phyloP scores from a whole-genome alignment of 2,329 filamentous ascomycete species.

The Cytospora leucostoma region DNA sequence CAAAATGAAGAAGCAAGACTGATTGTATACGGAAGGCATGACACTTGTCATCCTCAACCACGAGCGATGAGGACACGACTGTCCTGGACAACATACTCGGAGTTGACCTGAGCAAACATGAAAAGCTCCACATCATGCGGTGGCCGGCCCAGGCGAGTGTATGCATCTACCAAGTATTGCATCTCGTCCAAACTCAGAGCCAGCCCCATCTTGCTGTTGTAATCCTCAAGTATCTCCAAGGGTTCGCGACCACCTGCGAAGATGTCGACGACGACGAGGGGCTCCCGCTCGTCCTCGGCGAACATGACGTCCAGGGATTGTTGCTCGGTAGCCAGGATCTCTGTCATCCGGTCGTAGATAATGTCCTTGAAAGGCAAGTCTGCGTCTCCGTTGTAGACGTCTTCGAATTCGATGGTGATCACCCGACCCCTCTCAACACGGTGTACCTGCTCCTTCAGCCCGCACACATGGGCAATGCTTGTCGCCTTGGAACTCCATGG shows the following conservation, averaged over 20 bases:
- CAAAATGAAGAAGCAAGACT: conserved; percentile 68
- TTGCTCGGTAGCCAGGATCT: conserved; percentile 67
- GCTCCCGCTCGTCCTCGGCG: conserved; percentile 61
- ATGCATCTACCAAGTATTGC: conserved; percentile 87
- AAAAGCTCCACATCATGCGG: conserved; percentile 94
- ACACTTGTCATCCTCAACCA: conserved; percentile 23
- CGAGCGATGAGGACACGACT: conserved; percentile 10
- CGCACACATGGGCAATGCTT: conserved; percentile 90
- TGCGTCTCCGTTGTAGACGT: conserved; percentile 48
- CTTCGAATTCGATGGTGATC: conserved; percentile 67
- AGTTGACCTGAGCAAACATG: conserved; percentile 99
- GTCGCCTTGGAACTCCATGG: conserved; percentile 98
- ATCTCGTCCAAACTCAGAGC: conserved; percentile 88
- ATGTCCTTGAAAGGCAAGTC: conserved; percentile 65
- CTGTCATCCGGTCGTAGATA: conserved; percentile 94
- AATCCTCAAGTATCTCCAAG: conserved; percentile 72
- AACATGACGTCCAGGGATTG: conserved; percentile 80
- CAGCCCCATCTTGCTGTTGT: conserved; percentile 82
- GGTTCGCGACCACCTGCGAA: conserved; percentile 65
- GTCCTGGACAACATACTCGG: conserved; percentile 65
- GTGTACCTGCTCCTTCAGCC: conserved; percentile 67
- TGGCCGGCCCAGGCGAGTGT: conserved; percentile 64
- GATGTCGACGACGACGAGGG: conserved; percentile 75
- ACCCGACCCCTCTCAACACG: conserved; percentile 86
- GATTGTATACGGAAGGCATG: conserved; percentile 9